phyloP scores from a whole-genome alignment of 1,139 yeast genomes.

The Saccharomyces hybrid region DNA sequence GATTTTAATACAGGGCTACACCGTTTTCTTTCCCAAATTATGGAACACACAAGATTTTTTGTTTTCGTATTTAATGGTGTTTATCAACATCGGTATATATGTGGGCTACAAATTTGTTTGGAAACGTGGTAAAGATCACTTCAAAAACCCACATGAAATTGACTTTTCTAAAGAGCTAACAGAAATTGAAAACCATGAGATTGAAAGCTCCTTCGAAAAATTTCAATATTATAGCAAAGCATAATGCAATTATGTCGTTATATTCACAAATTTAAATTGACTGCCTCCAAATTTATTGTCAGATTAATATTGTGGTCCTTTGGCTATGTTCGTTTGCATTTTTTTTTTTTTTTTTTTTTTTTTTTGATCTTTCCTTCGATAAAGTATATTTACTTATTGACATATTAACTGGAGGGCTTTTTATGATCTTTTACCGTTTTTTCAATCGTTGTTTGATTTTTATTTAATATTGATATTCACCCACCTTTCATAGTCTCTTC shows the following conservation, averaged over 20 bases:
- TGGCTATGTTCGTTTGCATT: no score
- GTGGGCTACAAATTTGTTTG: constrained; percentile 50
- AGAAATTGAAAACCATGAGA: constrained; percentile 53
- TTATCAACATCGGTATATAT: constrained; percentile 51
- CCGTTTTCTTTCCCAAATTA: constrained; percentile 54
- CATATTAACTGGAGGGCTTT: no score
- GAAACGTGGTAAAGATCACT: constrained; percentile 38
- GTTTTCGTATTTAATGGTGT: constrained; percentile 61
- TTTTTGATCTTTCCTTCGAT: neutral
- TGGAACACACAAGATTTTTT: constrained; percentile 59
- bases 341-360: no score
- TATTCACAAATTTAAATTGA: no score
- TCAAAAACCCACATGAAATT: constrained; percentile 44
- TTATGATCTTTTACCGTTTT: no score
- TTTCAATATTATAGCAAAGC: constrained; percentile 14
- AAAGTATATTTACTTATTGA: no score
- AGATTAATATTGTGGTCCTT: no score
- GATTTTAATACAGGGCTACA: constrained; percentile 60
- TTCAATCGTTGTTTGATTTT: no score
- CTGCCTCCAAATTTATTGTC: no score
- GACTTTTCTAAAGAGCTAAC: constrained; percentile 49
- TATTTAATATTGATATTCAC: neutral
- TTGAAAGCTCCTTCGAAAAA: constrained; percentile 17
- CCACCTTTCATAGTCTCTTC: constrained; percentile 1
- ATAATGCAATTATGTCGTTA: neutral